A percentile compares a stretch with the other conserved stretches of the same genome.
Conservation (phyloP, 768 basidiomycete species). For the Kwoniella sp. region DNA sequence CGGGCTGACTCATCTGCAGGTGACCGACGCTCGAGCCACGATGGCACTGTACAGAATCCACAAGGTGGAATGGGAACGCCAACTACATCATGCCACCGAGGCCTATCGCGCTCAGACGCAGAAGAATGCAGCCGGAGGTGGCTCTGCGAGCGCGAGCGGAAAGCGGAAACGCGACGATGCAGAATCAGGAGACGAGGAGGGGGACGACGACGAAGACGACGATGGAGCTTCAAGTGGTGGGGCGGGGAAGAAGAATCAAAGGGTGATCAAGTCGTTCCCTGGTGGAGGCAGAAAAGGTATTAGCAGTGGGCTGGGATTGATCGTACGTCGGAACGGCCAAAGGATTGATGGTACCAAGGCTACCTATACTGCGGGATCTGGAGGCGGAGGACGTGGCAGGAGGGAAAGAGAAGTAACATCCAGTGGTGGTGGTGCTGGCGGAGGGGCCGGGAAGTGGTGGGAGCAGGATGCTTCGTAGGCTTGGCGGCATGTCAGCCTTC, state of each 20-base stretch:
- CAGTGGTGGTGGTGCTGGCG: slow-evolving; percentile 1
- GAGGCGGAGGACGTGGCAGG: slow-evolving; percentile 20
- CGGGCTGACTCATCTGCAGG: slow-evolving; percentile 59
- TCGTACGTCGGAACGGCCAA: slow-evolving; percentile 33
- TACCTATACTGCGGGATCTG: slow-evolving; percentile 11
- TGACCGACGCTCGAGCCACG: slow-evolving; percentile 88
- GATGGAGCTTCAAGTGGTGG: slow-evolving; percentile 1
- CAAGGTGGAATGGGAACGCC: slow-evolving; percentile 80
- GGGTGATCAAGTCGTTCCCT: slow-evolving; percentile 52
- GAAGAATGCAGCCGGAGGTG: slow-evolving; percentile 6
- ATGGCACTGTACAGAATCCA: slow-evolving; percentile 90
- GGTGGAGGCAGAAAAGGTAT: slow-evolving; percentile 67
- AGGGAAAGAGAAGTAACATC: slow-evolving; percentile 11
- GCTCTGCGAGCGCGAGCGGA: neutral
- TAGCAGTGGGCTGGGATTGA: slow-evolving; percentile 56
- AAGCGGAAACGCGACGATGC: slow-evolving; percentile 28
- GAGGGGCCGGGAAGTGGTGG: slow-evolving; percentile 36
- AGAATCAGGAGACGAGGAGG: slow-evolving; percentile 25
- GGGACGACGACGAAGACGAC: slow-evolving; percentile 9
- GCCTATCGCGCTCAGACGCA: slow-evolving; percentile 42
- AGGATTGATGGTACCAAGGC: slow-evolving; percentile 28
- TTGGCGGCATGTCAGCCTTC: too few species aligned
- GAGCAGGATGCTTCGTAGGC: slow-evolving; percentile 26
- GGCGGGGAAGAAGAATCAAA: slow-evolving; percentile 21
- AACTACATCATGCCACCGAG: slow-evolving; percentile 51